Base-by-base conservation (phyloP, 108 stramenopile genomes). In the Nannochloropsis salina region DNA sequence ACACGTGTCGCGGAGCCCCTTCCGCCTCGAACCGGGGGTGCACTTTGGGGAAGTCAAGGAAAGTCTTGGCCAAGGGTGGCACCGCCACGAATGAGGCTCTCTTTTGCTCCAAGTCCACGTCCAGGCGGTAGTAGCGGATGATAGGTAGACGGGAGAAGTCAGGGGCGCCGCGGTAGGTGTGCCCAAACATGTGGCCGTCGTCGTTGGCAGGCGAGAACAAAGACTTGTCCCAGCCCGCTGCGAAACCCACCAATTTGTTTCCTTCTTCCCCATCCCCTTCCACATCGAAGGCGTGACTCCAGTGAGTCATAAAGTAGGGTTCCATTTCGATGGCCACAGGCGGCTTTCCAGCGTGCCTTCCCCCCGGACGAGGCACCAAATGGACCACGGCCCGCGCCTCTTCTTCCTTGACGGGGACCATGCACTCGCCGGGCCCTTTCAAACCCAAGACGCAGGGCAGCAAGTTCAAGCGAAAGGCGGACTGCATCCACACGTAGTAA, bases 401-500 rank as follows among this genome's bases (percentile, higher is more conserved):
- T n/a, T 74, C 61, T n/a, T 2, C 61, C 6, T 74, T 74, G 4
- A 74, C 6, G 20, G 61, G 61, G 20, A 74, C 61, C 61, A 74
- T 74, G 61, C 61, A 74, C n/a, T 74, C 61, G 20, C 61, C 61
- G 61, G 61, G 61, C 4, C 61, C 61, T 8, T 74, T 74, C 61
- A 6, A n/a, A 4, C 61, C 61, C 61, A 74, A 74, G n/a, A 74
- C n/a, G n/a, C 61, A 74, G 20, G 61, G 61, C 61, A 74, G n/a
- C 6, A 74, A n/a, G n/a, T 74, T 74, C 61, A 74, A 6, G 15
- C 20, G 15, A 8, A 74, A 74, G 3, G 61, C 61, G n/a, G 20
- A n/a, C 61, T 74, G 61, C 61, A 74, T 74, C 61, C 61, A 74
- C 61, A 74, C 61, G 61, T 74, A 74, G n/a, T 74, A 74, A 74